Evolutionary conservation across 805 yeast species (phyloP).

Genomic region (Zygosaccharomyces siamensis): DNA sequence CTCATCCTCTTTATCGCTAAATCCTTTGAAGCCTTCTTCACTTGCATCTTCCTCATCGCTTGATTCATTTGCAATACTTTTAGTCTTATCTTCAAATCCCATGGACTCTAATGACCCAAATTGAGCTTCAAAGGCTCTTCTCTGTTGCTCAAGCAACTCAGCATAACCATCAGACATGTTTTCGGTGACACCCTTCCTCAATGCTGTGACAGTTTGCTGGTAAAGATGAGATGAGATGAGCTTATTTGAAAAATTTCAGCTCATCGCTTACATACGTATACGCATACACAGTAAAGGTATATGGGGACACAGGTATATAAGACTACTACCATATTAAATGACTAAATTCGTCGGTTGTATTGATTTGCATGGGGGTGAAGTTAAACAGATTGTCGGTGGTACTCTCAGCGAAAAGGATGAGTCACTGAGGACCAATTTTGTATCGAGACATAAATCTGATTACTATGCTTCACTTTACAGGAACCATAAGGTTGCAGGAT

Average conservation of each 20-base stretch:
- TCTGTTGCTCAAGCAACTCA: slow-evolving; percentile 44
- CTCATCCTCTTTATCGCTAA: slow-evolving; percentile 26
- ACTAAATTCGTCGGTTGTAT: slow-evolving; percentile 91
- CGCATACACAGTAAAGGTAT: neutral
- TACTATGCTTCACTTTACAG: slow-evolving; percentile 71
- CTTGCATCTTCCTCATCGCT: slow-evolving; percentile 9
- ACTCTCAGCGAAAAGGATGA: slow-evolving; percentile 52
- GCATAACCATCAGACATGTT: slow-evolving; percentile 18
- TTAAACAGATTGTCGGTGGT: slow-evolving; percentile 96
- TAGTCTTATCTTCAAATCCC: slow-evolving; percentile 48
- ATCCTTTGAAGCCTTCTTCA: slow-evolving; percentile 23
- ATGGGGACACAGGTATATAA: no score
- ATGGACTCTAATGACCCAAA: slow-evolving; percentile 54
- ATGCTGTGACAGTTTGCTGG: neutral
- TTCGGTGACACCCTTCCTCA: slow-evolving; percentile 7
- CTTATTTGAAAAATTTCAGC: slow-evolving; percentile 4
- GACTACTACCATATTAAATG: slow-evolving; percentile 40
- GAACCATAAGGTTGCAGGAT: slow-evolving; percentile 55
- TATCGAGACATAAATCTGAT: slow-evolving; percentile 66
- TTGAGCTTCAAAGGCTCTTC: slow-evolving; percentile 58
- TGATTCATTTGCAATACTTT: slow-evolving; percentile 11
- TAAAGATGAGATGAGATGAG: neutral
- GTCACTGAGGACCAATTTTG: slow-evolving; percentile 63
- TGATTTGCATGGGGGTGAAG: slow-evolving; percentile 91
- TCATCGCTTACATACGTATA: slow-evolving; percentile 9